phyloP scores from a whole-genome alignment of 805 yeast species.

The Lipomyces sp. region DNA sequence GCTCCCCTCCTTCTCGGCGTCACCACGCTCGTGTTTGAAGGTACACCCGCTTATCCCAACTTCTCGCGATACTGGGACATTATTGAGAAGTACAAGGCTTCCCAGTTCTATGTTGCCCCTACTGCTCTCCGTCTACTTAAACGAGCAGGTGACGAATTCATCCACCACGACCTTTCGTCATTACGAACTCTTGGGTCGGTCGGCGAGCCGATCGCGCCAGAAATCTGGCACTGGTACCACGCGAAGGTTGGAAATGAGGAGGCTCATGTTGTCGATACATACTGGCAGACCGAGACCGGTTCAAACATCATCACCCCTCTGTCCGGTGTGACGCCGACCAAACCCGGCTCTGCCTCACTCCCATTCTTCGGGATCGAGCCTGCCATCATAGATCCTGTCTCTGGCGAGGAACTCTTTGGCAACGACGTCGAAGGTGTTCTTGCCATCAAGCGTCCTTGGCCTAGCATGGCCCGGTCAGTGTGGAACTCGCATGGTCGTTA shows the following conservation, averaged over 20 bases:
- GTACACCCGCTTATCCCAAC: conserved; percentile 96
- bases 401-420: conserved; percentile 81
- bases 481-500: conserved; percentile 85
- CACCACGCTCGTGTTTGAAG: conserved; percentile 91
- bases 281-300: conserved; percentile 99
- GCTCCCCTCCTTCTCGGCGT: conserved; percentile 91
- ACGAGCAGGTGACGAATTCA: conserved; percentile 85
- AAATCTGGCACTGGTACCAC: conserved; percentile 98
- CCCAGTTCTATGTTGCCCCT: conserved; percentile 98
- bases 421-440: conserved; percentile 96
- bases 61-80: conserved; percentile 97
- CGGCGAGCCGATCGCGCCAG: conserved; percentile 98
- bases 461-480: conserved; percentile 97
- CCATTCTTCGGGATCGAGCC: conserved; percentile 97
- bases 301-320: conserved; percentile 92
- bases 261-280: conserved; percentile 92
- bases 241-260: conserved; percentile 87
- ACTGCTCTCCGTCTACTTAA: conserved; percentile 91
- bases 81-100: conserved; percentile 86
- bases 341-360: conserved; percentile 95
- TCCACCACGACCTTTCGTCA: conserved; percentile 82
- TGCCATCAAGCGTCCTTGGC: conserved; percentile 91
- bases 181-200: conserved; percentile 94
- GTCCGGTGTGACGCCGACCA: conserved; percentile 92
- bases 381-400: conserved; percentile 87